Percentiles rank a stretch among this genome's conserved stretches.
Conservation (phyloP, 306 rosid species). For the Cucumis cinereus region DNA sequence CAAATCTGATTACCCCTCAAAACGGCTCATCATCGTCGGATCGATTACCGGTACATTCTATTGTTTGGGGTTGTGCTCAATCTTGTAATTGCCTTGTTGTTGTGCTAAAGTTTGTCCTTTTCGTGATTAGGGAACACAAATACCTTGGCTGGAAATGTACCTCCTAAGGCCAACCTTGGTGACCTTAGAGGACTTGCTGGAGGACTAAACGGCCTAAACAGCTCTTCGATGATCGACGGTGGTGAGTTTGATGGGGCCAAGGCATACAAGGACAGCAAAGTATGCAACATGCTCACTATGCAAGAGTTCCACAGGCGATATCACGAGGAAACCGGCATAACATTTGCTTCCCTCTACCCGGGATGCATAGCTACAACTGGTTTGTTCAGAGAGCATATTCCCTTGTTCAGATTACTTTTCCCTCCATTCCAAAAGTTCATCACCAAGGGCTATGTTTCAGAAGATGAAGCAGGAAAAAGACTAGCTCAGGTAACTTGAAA, state of each 20-base stretch:
- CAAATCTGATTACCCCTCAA: slow-evolving; percentile 83
- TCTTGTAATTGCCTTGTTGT: background rate
- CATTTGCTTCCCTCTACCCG: slow-evolving; percentile 89
- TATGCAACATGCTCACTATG: slow-evolving; percentile 97
- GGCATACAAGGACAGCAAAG: slow-evolving; percentile 99
- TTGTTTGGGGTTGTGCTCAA: background rate
- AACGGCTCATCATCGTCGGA: slow-evolving; percentile 81
- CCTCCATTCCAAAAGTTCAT: slow-evolving; percentile 97
- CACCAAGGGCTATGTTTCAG: slow-evolving; percentile 92
- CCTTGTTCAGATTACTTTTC: slow-evolving; percentile 78
- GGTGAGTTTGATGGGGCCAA: slow-evolving; percentile 95
- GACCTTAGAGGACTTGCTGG: slow-evolving; percentile 91
- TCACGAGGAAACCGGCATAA: slow-evolving; percentile 87
- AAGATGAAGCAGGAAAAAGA: slow-evolving; percentile 93
- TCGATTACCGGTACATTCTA: slow-evolving; percentile 70
- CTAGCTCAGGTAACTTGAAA: slow-evolving; percentile 70
- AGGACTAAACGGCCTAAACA: slow-evolving; percentile 74
- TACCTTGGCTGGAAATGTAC: slow-evolving; percentile 99
- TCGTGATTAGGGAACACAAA: slow-evolving; percentile 65
- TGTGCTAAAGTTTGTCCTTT: slow-evolving; percentile 3
- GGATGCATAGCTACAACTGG: slow-evolving; percentile 99
- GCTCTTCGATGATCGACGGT: slow-evolving; percentile 87
- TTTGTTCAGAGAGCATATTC: slow-evolving; percentile 92
- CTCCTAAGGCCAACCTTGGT: slow-evolving; percentile 98
- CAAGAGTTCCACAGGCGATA: slow-evolving; percentile 76